A percentile compares a stretch with the other conserved stretches of the same genome.
Conservation (phyloP, 805 yeast genomes). For the Ogataea angusta region DNA sequence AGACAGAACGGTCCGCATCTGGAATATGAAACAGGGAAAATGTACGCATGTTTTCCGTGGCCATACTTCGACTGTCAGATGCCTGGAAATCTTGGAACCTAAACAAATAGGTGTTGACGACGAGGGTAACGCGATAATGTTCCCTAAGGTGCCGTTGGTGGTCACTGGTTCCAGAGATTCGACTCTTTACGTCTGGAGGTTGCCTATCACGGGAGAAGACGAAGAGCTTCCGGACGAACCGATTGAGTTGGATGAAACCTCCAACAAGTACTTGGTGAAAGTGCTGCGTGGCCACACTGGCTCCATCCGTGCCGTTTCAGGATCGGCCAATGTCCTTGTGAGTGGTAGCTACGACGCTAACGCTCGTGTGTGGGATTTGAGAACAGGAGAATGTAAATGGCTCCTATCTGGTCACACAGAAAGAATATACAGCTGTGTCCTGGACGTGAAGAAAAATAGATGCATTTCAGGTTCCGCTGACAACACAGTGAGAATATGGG, state of each 20-base stretch:
- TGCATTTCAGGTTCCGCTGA: conserved; percentile 94
- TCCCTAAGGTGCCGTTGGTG: conserved; percentile 65
- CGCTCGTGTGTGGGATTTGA: conserved; percentile 89
- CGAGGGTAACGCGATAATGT: conserved; percentile 51
- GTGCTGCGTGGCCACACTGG: conserved; percentile 73
- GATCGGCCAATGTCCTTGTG: conserved; percentile 76
- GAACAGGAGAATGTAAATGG: conserved; percentile 67
- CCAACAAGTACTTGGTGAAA: conserved; percentile 64
- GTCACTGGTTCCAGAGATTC: conserved; percentile 88
- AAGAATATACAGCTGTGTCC: conserved; percentile 82
- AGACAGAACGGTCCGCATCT: conserved; percentile 88
- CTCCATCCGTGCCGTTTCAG: conserved; percentile 84
- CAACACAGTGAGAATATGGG: conserved; percentile 86
- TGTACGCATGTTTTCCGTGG: conserved; percentile 93
- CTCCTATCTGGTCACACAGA: conserved; percentile 82
- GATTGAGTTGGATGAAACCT: conserved; percentile 36
- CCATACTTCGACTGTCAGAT: conserved; percentile 89
- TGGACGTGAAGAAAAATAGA: conserved; percentile 70
- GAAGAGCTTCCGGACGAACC: conserved; percentile 38
- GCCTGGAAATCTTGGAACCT: conserved; percentile 79
- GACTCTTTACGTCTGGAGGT: conserved; percentile 68
- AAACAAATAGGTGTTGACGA: conserved; percentile 59
- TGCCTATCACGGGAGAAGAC: conserved; percentile 50
- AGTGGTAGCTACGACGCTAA: conserved; percentile 91
- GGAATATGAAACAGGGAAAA: conserved; percentile 82